Evolutionary conservation across 2,329 filamentous ascomycete species (phyloP), one percentile per base, ranked within the genome.

Genomic region (Colletotrichum plurivorum): DNA sequence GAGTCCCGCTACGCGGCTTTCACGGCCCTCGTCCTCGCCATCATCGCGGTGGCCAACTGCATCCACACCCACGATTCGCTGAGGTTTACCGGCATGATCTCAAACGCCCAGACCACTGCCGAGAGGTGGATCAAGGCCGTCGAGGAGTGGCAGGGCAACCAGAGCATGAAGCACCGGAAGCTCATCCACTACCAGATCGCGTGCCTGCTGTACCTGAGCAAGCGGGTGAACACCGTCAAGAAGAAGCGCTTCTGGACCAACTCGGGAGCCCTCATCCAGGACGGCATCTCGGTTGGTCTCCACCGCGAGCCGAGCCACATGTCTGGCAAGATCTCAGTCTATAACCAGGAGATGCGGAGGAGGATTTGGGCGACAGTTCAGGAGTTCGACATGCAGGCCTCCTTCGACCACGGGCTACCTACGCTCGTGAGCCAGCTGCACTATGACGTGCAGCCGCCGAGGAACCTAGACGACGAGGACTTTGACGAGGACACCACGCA

Each of bases 211-310:
- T 90, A 89, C 71, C 83, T 90, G 2, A 87, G 86, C 51, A 90
- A 90, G 81, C 82, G 87, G 36, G 85, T 90, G 71, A 90, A 90
- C 77, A 87, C 85, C 2, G 85, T 90, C 71, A 89, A 90, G 81
- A 90, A 90, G 83, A 90, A 90, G 82, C 83, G 87, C 13, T 90
- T 88, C 76, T 90, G 88, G 88, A 88, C 86, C 16, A 82, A 84
- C 46, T 82, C 88, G 1, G 87, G 88, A 0, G 81, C 84, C 5
- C 80, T 90, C 64, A 84, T 89, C 15, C 87, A 88, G 55, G 86
- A 90, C 59, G 87, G 85, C 63, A 85, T 90, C 66, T 84, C 85
- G 2, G 84, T 90, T 36, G 88, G 88, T 16, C 80, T 90, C 54
- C 88, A 90, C 73, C 85, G 86, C 18, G 88, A 90, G 73, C 87